phyloP scores from a whole-genome alignment of 768 basidiomycete genomes.

The Trametes elegans region DNA sequence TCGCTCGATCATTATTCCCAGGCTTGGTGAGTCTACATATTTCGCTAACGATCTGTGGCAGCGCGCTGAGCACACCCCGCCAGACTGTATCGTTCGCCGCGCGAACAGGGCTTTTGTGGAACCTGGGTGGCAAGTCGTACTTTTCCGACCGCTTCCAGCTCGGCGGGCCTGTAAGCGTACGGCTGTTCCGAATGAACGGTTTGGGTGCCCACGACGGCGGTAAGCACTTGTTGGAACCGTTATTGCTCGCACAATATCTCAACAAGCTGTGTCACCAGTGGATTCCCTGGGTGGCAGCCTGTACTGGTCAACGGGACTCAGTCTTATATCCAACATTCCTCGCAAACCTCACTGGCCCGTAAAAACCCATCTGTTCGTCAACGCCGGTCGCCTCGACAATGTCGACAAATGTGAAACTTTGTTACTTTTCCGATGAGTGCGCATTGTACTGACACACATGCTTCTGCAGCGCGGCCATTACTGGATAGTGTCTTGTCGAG shows the following conservation, averaged over 20 bases:
- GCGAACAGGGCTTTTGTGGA: constrained; percentile 67
- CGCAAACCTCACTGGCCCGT: constrained; percentile 79
- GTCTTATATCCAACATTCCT: constrained; percentile 74
- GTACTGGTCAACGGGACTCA: constrained; percentile 75
- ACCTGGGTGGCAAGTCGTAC: constrained; percentile 51
- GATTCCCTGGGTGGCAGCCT: constrained; percentile 85
- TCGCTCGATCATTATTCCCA: constrained; percentile 54
- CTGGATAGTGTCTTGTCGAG: constrained; percentile 39
- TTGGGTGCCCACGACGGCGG: constrained; percentile 78
- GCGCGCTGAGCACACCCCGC: background rate
- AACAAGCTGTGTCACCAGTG: constrained; percentile 38
- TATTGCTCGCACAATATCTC: background rate
- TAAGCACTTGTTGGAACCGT: constrained; percentile 33
- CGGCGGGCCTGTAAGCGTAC: constrained; percentile 84
- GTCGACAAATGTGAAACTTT: constrained; percentile 48
- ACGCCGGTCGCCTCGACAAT: constrained; percentile 72
- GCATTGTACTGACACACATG: constrained; percentile 13
- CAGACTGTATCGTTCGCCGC: constrained; percentile 77
- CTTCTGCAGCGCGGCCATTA: constrained; percentile 35
- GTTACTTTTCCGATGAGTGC: background rate
- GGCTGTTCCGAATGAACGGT: constrained; percentile 72
- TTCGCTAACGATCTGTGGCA: too few species aligned
- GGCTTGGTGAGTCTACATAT: constrained; percentile 52
- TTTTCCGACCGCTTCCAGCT: constrained; percentile 90
- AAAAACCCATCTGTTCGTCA: constrained; percentile 77